These are phyloP conservation scores for Hemileccinum hortonii DNA, from an alignment of 1,284 basidiomycete genomes.

Conservation along the genomic window DNA sequence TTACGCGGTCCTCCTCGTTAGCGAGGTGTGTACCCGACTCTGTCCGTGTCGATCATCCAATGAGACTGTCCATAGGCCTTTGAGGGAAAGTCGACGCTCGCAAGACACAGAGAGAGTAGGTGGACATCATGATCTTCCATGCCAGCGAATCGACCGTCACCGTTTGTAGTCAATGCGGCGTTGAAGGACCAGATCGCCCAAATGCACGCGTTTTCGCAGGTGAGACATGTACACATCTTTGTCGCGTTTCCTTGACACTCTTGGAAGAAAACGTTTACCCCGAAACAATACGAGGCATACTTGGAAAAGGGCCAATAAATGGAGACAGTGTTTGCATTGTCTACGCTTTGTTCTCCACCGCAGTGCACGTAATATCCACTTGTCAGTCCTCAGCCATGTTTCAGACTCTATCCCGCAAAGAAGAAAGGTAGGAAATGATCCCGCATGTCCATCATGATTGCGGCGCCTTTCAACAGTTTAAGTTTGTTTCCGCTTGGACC, in stretches of 20 bases:
- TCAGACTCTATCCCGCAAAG: background rate
- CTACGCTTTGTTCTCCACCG: slow-evolving; percentile 13
- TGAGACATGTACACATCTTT: slow-evolving; percentile 28
- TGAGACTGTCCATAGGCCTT: slow-evolving; percentile 48
- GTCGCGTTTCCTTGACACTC: background rate
- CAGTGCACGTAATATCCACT: slow-evolving; percentile 3
- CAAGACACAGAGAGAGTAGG: slow-evolving; percentile 66
- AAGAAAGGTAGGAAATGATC: slow-evolving; percentile 1
- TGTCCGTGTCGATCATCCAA: background rate
- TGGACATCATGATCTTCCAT: slow-evolving; percentile 1
- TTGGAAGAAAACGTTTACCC: slow-evolving; percentile 71
- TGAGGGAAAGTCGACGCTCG: slow-evolving; percentile 72
- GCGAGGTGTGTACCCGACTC: slow-evolving; percentile 49
- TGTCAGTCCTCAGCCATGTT: background rate
- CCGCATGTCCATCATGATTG: slow-evolving; percentile 1
- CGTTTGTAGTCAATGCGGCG: slow-evolving; percentile 63
- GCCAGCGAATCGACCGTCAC: background rate
- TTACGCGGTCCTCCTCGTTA: slow-evolving; percentile 72
- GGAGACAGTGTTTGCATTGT: slow-evolving; percentile 1
- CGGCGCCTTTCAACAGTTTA: background rate
- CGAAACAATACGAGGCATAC: slow-evolving; percentile 61
- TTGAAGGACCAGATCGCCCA: slow-evolving; percentile 71
- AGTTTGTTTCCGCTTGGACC: slow-evolving; percentile 15
- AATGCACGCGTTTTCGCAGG: slow-evolving; percentile 86
- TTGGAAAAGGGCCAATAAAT: slow-evolving; percentile 41